Percentiles rank a stretch among this genome's conserved stretches.
These are phyloP conservation scores for Ambrosia artemisiifolia DNA, from an alignment of 129 eudicot species.

Conservation along the genomic window DNA sequence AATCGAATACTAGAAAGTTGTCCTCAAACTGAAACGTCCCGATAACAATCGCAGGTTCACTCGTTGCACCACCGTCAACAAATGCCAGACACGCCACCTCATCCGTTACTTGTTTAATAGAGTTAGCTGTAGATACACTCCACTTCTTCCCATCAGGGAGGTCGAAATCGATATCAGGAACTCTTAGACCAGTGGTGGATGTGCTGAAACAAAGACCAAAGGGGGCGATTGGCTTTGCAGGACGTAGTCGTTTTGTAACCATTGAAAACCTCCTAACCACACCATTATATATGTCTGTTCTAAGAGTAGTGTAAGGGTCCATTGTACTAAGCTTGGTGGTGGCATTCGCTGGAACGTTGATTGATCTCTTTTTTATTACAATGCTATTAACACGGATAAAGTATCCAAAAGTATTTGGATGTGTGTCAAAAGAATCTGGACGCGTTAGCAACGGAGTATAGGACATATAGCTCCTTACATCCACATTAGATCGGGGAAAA, in stretches of 20 bases:
- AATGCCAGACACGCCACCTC: slow-evolving; percentile 20
- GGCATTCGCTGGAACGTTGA: slow-evolving; percentile 3
- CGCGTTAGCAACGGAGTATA: slow-evolving; percentile 21
- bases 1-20: slow-evolving; percentile 28
- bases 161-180: slow-evolving; percentile 32
- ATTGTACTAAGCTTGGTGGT: slow-evolving; percentile 18
- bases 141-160: slow-evolving; percentile 22
- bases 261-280: slow-evolving; percentile 9
- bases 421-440: neutral
- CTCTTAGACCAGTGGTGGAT: neutral
- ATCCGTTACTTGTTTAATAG: slow-evolving; percentile 4
- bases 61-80: slow-evolving; percentile 18
- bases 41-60: slow-evolving; percentile 29
- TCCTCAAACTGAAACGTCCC: slow-evolving; percentile 37
- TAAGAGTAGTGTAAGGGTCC: slow-evolving; percentile 19
- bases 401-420: slow-evolving; percentile 14
- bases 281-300: slow-evolving; percentile 13
- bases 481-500: slow-evolving; percentile 9
- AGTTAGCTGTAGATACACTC: slow-evolving; percentile 19
- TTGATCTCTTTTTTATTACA: slow-evolving; percentile 7
- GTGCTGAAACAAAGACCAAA: neutral
- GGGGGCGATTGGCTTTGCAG: neutral
- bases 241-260: neutral
- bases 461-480: slow-evolving; percentile 18
- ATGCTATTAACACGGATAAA: slow-evolving; percentile 1